Evolutionary conservation across 805 yeast species (phyloP).

Genomic region (Kuraishia piskuri): DNA sequence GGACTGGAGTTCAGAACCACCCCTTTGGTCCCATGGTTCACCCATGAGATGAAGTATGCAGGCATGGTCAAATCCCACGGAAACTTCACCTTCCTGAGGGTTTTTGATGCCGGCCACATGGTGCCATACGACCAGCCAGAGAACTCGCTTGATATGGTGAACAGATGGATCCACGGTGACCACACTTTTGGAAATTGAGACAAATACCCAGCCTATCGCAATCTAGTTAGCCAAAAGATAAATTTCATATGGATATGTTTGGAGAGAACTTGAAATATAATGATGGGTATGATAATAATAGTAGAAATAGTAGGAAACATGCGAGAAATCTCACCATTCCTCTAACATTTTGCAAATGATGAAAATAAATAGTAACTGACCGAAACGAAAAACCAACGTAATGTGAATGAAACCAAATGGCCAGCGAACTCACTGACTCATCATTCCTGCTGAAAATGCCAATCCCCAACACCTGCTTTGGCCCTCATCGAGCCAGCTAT

Average conservation of each 20-base stretch:
- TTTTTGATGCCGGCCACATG: conserved; percentile 93
- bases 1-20: conserved; percentile 34
- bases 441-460: conserved; percentile 56
- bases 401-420: too few relatives aligned
- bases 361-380: background rate
- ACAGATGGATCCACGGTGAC: conserved; percentile 77
- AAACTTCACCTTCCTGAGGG: conserved; percentile 71
- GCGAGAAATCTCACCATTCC: background rate
- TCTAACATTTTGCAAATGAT: background rate
- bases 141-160: conserved; percentile 69
- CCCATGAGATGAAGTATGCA: conserved; percentile 11
- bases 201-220: background rate
- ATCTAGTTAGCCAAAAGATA: background rate
- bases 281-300: background rate
- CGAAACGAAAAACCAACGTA: background rate
- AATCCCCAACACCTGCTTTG: conserved; percentile 84
- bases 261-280: too few relatives aligned
- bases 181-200: conserved; percentile 19
- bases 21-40: conserved; percentile 33
- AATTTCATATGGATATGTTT: background rate
- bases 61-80: conserved; percentile 39
- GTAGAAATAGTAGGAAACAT: background rate
- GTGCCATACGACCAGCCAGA: conserved; percentile 88
- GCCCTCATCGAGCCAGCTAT: conserved; percentile 66
- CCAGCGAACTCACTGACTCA: background rate